phyloP scores from a whole-genome alignment of 139 green algal genomes.

The Coelastrella sp. region DNA sequence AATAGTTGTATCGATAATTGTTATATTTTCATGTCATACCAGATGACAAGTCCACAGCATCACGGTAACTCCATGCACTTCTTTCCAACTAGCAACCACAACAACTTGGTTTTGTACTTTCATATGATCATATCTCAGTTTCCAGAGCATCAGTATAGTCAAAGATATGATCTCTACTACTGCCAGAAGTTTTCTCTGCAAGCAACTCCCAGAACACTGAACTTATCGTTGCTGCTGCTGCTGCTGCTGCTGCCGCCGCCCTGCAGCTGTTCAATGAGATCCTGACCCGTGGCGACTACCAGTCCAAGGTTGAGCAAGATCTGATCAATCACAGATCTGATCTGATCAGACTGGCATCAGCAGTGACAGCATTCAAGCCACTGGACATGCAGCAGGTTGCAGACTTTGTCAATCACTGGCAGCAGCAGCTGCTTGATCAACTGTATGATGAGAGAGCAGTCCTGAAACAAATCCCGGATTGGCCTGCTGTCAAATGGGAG shows the following conservation, averaged over 20 bases:
- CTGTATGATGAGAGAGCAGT: conserved; percentile 42
- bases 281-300: conserved; percentile 25
- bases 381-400: conserved; percentile 9
- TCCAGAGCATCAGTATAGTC: too few relatives aligned
- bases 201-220: not conserved
- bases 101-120: too few relatives aligned
- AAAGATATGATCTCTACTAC: too few relatives aligned
- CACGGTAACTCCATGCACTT: too few relatives aligned
- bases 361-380: conserved; percentile 27
- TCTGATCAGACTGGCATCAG: not conserved
- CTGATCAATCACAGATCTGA: not conserved
- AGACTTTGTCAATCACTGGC: not conserved
- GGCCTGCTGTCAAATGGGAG: conserved; percentile 41
- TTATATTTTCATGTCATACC: too few relatives aligned
- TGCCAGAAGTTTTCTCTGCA: too few relatives aligned
- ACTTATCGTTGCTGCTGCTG: not conserved
- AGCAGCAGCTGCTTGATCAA: conserved; percentile 35
- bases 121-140: too few relatives aligned
- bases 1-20: too few relatives aligned
- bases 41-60: too few relatives aligned
- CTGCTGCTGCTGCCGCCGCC: not conserved
- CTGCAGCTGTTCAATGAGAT: conserved; percentile 43
- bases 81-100: too few relatives aligned
- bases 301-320: conserved; percentile 17
- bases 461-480: conserved; percentile 19